Evolutionary conservation across 805 yeast genomes (phyloP).

Genomic region (Saccharomycopsis fermentans): DNA sequence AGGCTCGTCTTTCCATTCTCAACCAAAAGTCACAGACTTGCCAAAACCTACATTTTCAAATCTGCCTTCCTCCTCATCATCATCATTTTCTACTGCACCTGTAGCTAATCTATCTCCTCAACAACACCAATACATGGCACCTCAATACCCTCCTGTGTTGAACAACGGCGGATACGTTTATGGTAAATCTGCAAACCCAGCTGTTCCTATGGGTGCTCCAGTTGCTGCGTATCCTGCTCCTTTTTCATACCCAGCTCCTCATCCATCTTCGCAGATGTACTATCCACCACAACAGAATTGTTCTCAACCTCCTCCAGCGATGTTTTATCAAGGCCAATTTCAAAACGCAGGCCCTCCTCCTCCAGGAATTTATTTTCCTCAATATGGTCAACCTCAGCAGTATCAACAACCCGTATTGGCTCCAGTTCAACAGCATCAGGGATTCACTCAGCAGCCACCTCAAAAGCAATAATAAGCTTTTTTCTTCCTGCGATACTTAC

Average conservation of each 20-base stretch:
- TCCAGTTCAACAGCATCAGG: background rate
- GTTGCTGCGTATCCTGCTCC: background rate
- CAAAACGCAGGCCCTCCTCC: background rate
- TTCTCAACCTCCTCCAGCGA: background rate
- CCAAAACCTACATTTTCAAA: constrained; percentile 15
- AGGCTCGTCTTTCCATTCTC: constrained; percentile 17
- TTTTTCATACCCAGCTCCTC: background rate
- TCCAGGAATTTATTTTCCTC: background rate
- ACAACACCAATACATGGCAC: background rate
- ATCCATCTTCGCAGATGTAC: background rate
- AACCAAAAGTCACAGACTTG: constrained; percentile 15
- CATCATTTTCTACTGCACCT: background rate
- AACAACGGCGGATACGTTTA: background rate
- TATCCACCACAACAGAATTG: background rate
- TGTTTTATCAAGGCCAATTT: background rate
- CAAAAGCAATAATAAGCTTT: background rate
- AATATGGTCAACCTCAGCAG: background rate
- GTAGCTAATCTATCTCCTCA: background rate
- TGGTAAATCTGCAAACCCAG: background rate
- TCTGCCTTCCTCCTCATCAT: background rate
- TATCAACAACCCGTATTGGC: background rate
- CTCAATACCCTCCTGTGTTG: background rate
- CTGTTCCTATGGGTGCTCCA: background rate
- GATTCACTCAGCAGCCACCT: background rate
- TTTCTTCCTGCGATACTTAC: too few relatives aligned